These are phyloP conservation scores for Wickerhamomyces mucosus DNA, from an alignment of 805 yeast genomes.

Conservation along the genomic window DNA sequence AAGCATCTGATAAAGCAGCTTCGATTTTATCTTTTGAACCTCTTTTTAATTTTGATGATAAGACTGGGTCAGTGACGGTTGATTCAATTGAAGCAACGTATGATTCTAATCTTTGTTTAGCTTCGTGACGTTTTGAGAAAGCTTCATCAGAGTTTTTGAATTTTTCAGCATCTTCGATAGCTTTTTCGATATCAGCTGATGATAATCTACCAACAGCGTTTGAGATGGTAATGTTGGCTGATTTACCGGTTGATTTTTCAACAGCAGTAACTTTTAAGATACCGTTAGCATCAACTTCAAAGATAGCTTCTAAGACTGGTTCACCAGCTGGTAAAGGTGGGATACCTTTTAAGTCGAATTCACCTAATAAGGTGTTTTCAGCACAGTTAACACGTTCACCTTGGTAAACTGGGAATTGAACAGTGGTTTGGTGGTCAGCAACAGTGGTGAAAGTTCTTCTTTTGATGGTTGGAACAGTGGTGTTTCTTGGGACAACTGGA, in stretches of 20 bases:
- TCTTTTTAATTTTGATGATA: constrained; percentile 95
- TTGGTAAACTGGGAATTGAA: constrained; percentile 98
- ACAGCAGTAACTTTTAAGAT: constrained; percentile 98
- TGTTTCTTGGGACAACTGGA: constrained; percentile 98
- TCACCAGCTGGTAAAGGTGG: constrained; percentile 99
- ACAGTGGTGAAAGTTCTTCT: constrained; percentile 98
- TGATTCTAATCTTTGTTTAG: constrained; percentile 98
- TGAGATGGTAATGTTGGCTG: constrained; percentile 97
- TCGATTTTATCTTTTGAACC: constrained; percentile 96
- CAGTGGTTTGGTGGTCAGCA: constrained; percentile 98
- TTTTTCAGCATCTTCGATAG: constrained; percentile 97
- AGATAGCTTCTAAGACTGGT: constrained; percentile 98
- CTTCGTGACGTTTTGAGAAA: constrained; percentile 99
- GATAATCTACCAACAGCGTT: constrained; percentile 99
- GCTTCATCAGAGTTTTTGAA: constrained; percentile 99
- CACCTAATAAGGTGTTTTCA: constrained; percentile 97
- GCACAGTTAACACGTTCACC: constrained; percentile 99
- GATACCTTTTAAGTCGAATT: constrained; percentile 95
- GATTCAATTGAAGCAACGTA: constrained; percentile 94
- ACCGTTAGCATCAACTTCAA: constrained; percentile 99
- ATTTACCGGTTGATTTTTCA: constrained; percentile 97
- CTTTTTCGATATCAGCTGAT: constrained; percentile 93
- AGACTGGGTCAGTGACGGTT: constrained; percentile 96
- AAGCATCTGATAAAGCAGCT: constrained; percentile 95
- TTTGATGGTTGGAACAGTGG: constrained; percentile 98